phyloP scores from a whole-genome alignment of 106 monocot genomes.

The Apostasia ramifera region DNA sequence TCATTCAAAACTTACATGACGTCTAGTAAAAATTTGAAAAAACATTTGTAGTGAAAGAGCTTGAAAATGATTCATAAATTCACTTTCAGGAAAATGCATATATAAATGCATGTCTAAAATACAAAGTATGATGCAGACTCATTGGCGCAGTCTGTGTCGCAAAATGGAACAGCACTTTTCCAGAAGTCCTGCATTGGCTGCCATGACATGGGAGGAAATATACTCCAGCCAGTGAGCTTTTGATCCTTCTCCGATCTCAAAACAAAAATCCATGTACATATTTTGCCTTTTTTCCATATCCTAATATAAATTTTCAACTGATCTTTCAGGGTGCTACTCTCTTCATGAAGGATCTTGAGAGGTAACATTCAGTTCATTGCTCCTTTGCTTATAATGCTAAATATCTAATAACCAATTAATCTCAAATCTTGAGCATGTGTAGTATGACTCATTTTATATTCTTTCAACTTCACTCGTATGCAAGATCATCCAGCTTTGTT shows the following conservation, averaged over 20 bases:
- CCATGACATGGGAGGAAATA: conserved; percentile 90
- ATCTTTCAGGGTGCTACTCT: conserved; percentile 75
- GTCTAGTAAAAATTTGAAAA: too few species aligned
- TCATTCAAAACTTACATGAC: too few species aligned
- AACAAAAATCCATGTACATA: background rate
- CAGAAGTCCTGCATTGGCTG: conserved; percentile 84
- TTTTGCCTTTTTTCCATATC: background rate
- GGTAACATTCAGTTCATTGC: conserved; percentile 28
- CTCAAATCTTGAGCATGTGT: too few species aligned
- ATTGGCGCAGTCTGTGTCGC: conserved; percentile 14
- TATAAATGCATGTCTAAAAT: too few species aligned
- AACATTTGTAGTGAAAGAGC: too few species aligned
- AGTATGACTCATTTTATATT: too few species aligned
- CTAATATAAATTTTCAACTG: background rate
- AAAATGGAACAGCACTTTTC: conserved; percentile 53
- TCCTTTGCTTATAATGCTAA: background rate
- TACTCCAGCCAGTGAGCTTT: conserved; percentile 76
- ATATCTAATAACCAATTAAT: too few species aligned
- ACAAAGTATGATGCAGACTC: conserved; percentile 20
- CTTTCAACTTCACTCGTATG: too few species aligned
- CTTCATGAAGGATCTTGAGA: conserved; percentile 68
- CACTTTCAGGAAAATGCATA: too few species aligned
- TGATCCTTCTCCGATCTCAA: background rate
- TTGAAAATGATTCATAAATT: too few species aligned
- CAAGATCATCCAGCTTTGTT: too few species aligned